Evolutionary conservation across 2,329 filamentous ascomycete species (phyloP), one percentile per base, ranked within the genome.

Genomic region (Penicillium sp.): DNA sequence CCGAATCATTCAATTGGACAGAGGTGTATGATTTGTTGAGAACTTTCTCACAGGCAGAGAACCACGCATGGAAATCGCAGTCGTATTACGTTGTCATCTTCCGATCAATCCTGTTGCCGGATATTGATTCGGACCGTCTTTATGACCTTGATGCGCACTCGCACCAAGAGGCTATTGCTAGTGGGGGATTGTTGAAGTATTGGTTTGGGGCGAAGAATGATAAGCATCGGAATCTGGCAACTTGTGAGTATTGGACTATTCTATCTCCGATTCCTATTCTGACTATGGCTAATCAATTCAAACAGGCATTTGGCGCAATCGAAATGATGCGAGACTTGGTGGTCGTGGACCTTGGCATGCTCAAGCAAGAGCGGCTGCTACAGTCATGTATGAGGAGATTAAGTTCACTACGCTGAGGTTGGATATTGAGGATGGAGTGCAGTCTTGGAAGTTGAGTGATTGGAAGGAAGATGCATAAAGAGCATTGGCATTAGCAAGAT

Each of bases 101-200:
- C 75, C 84, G 90, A 17, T 93, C 89, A 6, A 83, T 81, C 62
- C 84, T 96, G 56, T 86, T 86, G 38, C 80, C 83, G 2, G 83
- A 81, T 13, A 89, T 88, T 1, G 85, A 91, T 61, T 85, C 86
- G 58, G 83, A 84, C 12, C 81, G 88, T 58, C 82, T 96, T 40
- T 87, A 87, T 41, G 80, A 82, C 27, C 81, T 96, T 33, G 93
- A 96, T 75, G 87, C 88, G 69, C 86, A 86, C 58, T 89, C 89
- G 7, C 92, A 96, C 72, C 81, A 84, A 25, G 92, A 96, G 73
- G 93, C 93, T 13, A 88, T 87, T 19, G 82, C 82, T 40, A 90
- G 86, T 67, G 92, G 92, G 6, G 91, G 91, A 0, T 84, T 97
- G 70, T 77, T 96, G 70, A 96, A 96, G 84, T 96, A 97, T 75